These are phyloP conservation scores for Stevia rebaudiana DNA, from an alignment of 140 eudicot species.

Conservation along the genomic window DNA sequence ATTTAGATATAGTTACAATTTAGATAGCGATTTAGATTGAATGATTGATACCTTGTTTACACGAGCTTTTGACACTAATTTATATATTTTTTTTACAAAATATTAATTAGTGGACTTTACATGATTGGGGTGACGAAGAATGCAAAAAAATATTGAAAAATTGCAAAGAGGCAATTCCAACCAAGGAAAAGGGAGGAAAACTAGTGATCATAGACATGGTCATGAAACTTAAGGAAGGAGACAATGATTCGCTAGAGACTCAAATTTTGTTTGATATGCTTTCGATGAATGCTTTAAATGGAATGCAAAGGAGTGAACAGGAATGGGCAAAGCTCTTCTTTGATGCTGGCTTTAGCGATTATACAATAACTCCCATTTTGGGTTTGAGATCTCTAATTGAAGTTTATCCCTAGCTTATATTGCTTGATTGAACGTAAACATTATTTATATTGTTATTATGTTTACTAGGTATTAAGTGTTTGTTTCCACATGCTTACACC, in stretches of 20 bases:
- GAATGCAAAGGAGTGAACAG: slow-evolving; percentile 24
- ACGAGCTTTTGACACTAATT: neutral
- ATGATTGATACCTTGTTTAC: no score
- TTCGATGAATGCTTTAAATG: slow-evolving; percentile 8
- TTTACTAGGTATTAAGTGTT: no score
- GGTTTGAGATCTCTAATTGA: slow-evolving; percentile 28
- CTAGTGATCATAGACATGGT: slow-evolving; percentile 47
- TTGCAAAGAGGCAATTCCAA: slow-evolving; percentile 42
- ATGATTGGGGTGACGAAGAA: slow-evolving; percentile 53
- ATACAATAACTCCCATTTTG: slow-evolving; percentile 19
- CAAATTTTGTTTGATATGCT: slow-evolving; percentile 25
- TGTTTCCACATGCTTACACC: no score
- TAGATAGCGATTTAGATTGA: no score
- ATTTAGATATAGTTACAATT: no score
- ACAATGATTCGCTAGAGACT: slow-evolving; percentile 11
- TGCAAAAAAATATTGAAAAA: slow-evolving; percentile 36
- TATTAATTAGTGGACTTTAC: slow-evolving; percentile 48
- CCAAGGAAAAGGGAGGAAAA: slow-evolving; percentile 41
- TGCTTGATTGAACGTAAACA: no score
- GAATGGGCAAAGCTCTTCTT: slow-evolving; percentile 30
- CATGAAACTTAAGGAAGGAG: neutral
- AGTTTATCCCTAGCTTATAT: slow-evolving; percentile 32
- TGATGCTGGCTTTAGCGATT: slow-evolving; percentile 24
- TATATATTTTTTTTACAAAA: neutral
- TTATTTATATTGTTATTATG: no score